Conservation (phyloP, 176 grass and related monocot species). For the Avena insularis region DNA sequence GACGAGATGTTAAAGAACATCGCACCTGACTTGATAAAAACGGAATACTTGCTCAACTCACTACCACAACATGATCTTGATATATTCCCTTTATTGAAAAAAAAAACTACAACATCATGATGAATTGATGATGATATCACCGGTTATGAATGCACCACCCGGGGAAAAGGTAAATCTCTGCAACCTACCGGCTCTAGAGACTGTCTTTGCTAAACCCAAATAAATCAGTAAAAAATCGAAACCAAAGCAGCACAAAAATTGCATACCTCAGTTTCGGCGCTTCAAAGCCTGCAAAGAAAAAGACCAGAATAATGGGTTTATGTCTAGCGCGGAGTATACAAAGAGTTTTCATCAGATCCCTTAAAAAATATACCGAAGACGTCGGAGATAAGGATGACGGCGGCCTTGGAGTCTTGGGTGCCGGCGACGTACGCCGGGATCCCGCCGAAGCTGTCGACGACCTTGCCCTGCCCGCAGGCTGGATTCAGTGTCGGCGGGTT, state of each 20-base stretch:
- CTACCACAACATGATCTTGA: too few relatives aligned
- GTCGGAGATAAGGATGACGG: not conserved
- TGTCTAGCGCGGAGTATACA: not conserved
- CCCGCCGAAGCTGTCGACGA: not conserved
- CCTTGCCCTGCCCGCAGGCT: not conserved
- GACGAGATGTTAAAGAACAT: not conserved
- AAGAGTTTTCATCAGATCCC: not conserved
- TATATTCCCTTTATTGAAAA: too few relatives aligned
- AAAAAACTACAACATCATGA: too few relatives aligned
- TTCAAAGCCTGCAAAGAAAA: slow-evolving; percentile 24
- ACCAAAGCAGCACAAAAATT: not conserved
- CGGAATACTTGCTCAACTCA: too few relatives aligned
- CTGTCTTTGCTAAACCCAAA: not conserved
- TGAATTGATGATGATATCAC: too few relatives aligned
- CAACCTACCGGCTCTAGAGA: too few relatives aligned
- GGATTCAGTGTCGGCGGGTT: not conserved
- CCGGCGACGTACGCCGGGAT: not conserved
- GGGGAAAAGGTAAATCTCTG: too few relatives aligned
- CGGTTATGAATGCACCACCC: too few relatives aligned
- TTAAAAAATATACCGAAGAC: not conserved
- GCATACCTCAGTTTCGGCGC: slow-evolving; percentile 55
- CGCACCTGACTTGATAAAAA: not conserved
- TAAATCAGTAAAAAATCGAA: not conserved
- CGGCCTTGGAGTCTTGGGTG: not conserved
- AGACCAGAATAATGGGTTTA: not conserved